Conservation (phyloP, 2,329 filamentous ascomycete genomes). For the Paecilomyces sp. region DNA sequence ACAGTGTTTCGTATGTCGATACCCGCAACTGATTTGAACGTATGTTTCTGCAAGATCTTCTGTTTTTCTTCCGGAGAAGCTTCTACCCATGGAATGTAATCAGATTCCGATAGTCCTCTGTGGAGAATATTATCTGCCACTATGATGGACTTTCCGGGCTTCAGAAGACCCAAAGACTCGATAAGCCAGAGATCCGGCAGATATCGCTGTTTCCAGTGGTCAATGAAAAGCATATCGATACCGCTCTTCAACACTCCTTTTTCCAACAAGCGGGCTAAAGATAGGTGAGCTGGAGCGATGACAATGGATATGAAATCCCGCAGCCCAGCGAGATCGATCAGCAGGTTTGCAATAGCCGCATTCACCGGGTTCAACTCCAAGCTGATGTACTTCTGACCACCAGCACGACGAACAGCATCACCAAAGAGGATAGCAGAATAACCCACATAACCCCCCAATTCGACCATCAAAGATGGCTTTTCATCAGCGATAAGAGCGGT, state of each 20-base stretch:
- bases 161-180: constrained; percentile 57
- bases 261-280: constrained; percentile 53
- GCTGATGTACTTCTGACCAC: constrained; percentile 61
- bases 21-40: neutral
- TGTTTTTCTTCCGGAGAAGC: neutral
- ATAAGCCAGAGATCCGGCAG: constrained; percentile 67
- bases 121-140: constrained; percentile 39
- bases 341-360: constrained; percentile 58
- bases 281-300: constrained; percentile 61
- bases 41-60: constrained; percentile 1
- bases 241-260: constrained; percentile 46
- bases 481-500: constrained; percentile 58
- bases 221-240: constrained; percentile 68
- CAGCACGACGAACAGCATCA: constrained; percentile 55
- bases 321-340: constrained; percentile 71
- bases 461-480: constrained; percentile 65
- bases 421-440: constrained; percentile 76
- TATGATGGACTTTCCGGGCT: constrained; percentile 48
- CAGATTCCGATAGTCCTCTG: constrained; percentile 23
- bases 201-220: constrained; percentile 75
- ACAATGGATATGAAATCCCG: constrained; percentile 61
- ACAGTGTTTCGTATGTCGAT: neutral
- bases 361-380: constrained; percentile 70
- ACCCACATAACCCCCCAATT: constrained; percentile 73
- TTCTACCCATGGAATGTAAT: constrained; percentile 3